These are phyloP conservation scores for Geotrichum fermentans DNA, from an alignment of 1,139 yeast species.

Conservation along the genomic window DNA sequence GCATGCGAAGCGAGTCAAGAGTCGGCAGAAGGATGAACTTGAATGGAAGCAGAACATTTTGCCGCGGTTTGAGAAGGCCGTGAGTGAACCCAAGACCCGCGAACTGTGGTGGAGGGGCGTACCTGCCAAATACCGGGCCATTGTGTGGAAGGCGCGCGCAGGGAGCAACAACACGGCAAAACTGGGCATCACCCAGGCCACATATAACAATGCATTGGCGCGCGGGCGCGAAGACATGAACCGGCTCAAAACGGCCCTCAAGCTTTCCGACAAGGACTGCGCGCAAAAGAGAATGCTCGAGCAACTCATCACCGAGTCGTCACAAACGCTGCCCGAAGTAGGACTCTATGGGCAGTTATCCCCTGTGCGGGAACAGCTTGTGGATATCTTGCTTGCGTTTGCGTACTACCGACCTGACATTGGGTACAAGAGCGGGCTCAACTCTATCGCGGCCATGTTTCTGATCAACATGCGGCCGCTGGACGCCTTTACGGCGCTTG, in stretches of 20 bases:
- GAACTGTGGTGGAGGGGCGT: conserved; percentile 68
- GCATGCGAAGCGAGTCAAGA: conserved; percentile 32
- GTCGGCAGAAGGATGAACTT: conserved; percentile 29
- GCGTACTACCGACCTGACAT: conserved; percentile 32
- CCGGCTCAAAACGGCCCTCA: conserved; percentile 11
- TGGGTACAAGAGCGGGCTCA: conserved; percentile 28
- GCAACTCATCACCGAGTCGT: conserved; percentile 31
- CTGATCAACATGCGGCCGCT: conserved; percentile 40
- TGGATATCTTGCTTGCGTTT: conserved; percentile 35
- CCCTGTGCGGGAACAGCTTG: conserved; percentile 38
- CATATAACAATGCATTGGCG: conserved; percentile 26
- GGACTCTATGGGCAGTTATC: conserved; percentile 41
- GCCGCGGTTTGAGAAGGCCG: conserved; percentile 35
- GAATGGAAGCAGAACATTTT: conserved; percentile 48
- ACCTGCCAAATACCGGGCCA: conserved; percentile 46
- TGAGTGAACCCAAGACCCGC: conserved; percentile 42
- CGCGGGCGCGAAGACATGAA: conserved; percentile 26
- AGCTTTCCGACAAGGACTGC: not conserved
- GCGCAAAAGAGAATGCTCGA: conserved; percentile 16
- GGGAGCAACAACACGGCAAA: too few relatives aligned
- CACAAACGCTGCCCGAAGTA: conserved; percentile 43
- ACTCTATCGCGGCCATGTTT: conserved; percentile 42
- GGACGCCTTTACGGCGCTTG: conserved; percentile 45
- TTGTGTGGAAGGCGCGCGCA: conserved; percentile 50
- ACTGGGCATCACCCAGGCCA: conserved; percentile 27